Base-by-base conservation (phyloP, 2,329 filamentous ascomycete genomes). In the Diplodia mutila region DNA sequence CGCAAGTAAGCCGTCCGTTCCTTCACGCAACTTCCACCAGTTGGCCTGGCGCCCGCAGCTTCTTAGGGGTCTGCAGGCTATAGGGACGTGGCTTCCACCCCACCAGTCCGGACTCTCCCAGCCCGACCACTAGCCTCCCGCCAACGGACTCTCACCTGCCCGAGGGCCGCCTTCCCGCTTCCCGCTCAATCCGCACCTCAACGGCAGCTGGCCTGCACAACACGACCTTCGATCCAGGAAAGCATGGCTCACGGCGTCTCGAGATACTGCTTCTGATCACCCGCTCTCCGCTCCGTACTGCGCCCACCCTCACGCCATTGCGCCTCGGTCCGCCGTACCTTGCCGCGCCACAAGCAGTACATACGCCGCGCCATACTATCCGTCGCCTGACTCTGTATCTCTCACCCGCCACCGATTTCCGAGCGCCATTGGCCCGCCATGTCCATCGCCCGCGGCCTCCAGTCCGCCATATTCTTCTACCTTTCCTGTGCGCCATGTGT, bases 401-500 rank as follows among this genome's bases (percentile, higher is more conserved):
- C 46, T 23, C n/a, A 29, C 16, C 59, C 59, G 32, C 46, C 59
- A 18, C 29, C 59, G 18, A 9, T 11, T 7, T 18, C 16, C 18
- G 57, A 49, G 57, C 42, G 39, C 57, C 37, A 34, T 29, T 53
- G 69, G 48, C 54, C 61, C 74, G 68, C 63, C 68, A 80, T 80
- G 78, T 75, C 76, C 69, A 73, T 80, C 69, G 68, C 78, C 72
- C 79, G 81, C 69, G 83, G 83, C 73, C 82, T 92, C 37, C 91
- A 92, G 78, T 93, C 91, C 65, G 90, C 90, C 71, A 81, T 92
- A 76, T 94, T 93, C 83, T 93, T 92, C 82, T 85, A 92, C 71
- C 81, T 91, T 69, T 90, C 91, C 67, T 94, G 91, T 76, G 89
- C 90, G 69, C 91, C 91, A 80, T 97, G 93, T 80, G 85, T 89